Evolutionary conservation across 495 filamentous ascomycete species (phyloP).

Genomic region (Chlorociboria aeruginascens): DNA sequence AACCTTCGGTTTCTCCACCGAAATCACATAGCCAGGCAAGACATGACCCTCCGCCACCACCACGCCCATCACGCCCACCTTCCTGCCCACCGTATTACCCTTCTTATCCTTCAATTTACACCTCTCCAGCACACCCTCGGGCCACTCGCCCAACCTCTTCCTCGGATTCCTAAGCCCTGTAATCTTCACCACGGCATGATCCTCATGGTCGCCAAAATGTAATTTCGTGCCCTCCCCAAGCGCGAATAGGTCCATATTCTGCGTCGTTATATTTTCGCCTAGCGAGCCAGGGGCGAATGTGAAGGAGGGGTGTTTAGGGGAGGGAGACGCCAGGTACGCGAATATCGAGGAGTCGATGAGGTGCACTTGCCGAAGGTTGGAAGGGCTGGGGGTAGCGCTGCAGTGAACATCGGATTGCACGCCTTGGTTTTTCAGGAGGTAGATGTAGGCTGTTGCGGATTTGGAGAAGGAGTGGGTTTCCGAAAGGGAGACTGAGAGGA

Average conservation of each 20-base stretch:
- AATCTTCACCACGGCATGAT: constrained; percentile 10
- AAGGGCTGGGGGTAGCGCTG: not conserved
- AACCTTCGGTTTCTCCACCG: constrained; percentile 5
- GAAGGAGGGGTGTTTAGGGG: constrained; percentile 1
- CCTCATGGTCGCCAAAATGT: constrained; percentile 8
- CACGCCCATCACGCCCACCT: constrained; percentile 11
- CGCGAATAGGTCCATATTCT: constrained; percentile 5
- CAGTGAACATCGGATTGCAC: constrained; percentile 9
- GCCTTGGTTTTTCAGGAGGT: constrained; percentile 1
- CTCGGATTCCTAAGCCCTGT: constrained; percentile 11
- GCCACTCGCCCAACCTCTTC: constrained; percentile 7
- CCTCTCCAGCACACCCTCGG: constrained; percentile 6
- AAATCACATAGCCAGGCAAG: constrained; percentile 1
- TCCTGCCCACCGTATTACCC: constrained; percentile 7
- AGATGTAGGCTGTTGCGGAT: constrained; percentile 3
- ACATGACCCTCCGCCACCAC: constrained; percentile 9
- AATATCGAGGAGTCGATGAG: constrained; percentile 7
- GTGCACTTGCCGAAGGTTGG: constrained; percentile 6
- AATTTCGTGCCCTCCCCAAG: constrained; percentile 6
- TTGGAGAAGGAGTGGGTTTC: constrained; percentile 2
- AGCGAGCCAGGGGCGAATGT: constrained; percentile 3
- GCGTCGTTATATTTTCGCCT: constrained; percentile 15
- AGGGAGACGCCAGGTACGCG: not conserved
- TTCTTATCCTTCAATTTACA: constrained; percentile 8
- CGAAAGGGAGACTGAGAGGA: constrained; percentile 8